phyloP scores from a whole-genome alignment of 139 green algal species.

The Tetraselmis chui region DNA sequence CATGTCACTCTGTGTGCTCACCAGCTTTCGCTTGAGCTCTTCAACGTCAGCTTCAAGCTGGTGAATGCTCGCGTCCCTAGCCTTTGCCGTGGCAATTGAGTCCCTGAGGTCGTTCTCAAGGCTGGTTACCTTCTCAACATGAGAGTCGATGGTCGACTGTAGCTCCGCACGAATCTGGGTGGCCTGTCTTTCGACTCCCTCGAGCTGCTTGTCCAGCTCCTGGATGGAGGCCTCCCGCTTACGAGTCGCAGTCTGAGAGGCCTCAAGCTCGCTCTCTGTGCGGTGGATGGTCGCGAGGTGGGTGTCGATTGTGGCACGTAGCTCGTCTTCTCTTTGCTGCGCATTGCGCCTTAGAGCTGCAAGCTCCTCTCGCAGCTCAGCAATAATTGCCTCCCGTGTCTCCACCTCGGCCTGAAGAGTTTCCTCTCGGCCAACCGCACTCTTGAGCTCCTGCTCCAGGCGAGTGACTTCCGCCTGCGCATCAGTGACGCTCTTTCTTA shows the following conservation, averaged over 20 bases:
- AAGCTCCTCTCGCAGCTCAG: background rate
- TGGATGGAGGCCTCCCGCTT: background rate
- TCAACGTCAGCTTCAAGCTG: background rate
- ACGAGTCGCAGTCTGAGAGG: background rate
- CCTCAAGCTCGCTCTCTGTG: background rate
- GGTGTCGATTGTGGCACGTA: background rate
- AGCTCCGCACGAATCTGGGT: background rate
- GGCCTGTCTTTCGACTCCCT: background rate
- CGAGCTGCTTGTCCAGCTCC: background rate
- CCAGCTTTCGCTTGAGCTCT: background rate
- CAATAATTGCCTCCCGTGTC: background rate
- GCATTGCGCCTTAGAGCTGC: background rate
- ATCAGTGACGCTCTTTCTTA: no score
- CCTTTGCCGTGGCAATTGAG: no score
- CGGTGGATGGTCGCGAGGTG: background rate
- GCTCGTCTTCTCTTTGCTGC: background rate
- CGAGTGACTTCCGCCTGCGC: background rate
- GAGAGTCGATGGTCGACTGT: background rate
- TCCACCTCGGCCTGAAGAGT: background rate
- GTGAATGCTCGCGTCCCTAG: background rate
- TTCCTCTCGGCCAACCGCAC: no score
- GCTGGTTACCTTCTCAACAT: no score
- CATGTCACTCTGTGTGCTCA: background rate
- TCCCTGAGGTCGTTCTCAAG: no score
- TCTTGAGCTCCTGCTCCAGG: background rate